A percentile compares a stretch with the other conserved stretches of the same genome.
These are phyloP conservation scores for Colletotrichum falcatum DNA, from an alignment of 2,329 filamentous ascomycete genomes.

Conservation along the genomic window DNA sequence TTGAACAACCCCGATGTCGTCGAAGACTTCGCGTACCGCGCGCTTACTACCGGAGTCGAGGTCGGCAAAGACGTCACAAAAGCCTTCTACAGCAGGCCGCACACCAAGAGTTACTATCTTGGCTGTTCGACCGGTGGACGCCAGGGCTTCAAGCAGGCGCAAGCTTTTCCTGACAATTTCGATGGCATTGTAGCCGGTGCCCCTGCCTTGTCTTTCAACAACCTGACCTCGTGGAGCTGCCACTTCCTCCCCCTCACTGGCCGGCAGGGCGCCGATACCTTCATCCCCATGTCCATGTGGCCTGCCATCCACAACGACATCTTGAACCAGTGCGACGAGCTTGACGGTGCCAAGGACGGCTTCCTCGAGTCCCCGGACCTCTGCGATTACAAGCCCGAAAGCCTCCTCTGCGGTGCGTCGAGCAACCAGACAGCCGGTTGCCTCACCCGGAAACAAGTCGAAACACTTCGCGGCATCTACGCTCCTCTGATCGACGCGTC, in stretches of 20 bases:
- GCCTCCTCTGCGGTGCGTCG: slow-evolving; percentile 52
- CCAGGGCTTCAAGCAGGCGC: slow-evolving; percentile 62
- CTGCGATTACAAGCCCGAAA: slow-evolving; percentile 57
- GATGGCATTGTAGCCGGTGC: slow-evolving; percentile 66
- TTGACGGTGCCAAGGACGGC: slow-evolving; percentile 61
- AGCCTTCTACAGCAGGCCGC: slow-evolving; percentile 54
- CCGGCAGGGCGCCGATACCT: slow-evolving; percentile 49
- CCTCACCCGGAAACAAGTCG: slow-evolving; percentile 51
- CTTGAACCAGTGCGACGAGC: slow-evolving; percentile 60
- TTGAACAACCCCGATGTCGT: slow-evolving; percentile 51
- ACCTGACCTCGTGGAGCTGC: slow-evolving; percentile 55
- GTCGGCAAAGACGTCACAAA: slow-evolving; percentile 58
- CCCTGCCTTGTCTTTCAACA: slow-evolving; percentile 54
- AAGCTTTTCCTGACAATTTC: slow-evolving; percentile 58
- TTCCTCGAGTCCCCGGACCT: slow-evolving; percentile 59
- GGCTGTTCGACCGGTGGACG: slow-evolving; percentile 67
- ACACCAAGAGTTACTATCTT: slow-evolving; percentile 61
- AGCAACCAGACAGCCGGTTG: not conserved
- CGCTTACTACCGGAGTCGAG: slow-evolving; percentile 47
- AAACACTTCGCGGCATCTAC: slow-evolving; percentile 50
- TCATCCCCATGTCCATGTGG: slow-evolving; percentile 44
- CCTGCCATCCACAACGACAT: slow-evolving; percentile 34
- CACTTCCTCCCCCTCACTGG: slow-evolving; percentile 61
- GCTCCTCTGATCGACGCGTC: slow-evolving; percentile 46
- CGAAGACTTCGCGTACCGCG: slow-evolving; percentile 50